Evolutionary conservation across 176 grass and related monocot genomes (phyloP), one percentile per base, ranked within the genome.

Genomic region (Carex scoparia): DNA sequence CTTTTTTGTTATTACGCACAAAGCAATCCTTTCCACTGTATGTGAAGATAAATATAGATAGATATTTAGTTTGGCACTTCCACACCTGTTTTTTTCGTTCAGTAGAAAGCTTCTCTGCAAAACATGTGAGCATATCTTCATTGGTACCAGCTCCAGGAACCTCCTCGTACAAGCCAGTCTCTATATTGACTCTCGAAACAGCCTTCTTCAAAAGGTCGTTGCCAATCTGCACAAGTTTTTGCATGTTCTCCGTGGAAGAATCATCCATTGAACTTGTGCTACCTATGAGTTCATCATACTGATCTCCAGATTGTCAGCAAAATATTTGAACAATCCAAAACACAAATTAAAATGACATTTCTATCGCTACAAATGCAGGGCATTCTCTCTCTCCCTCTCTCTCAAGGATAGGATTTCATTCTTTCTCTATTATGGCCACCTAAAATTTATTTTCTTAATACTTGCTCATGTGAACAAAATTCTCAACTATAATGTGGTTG

Each of bases 171-270:
- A 16, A 30, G 56, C 94, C 92, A 2, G 86, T 97, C 86, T 92
- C 90, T 1, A 94, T 53, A 46, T 97, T 94, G 37, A 92, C 92
- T 66, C 90, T 89, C 1, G 94, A 55, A 77, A 92, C 88, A 7
- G 55, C 44, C 68, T 65, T 94, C 44, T 65, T 68, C 11, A 94
- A 66, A 2, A 97, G 85, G 0, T 57, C 53, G 0, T 83, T 70
- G 0, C 92, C 92, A 7, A 94, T 86, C 0, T 75, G 27, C 0
- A 97, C 81, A 7, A 92, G 57, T 2, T 79, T 68, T 38, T 81
- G 38, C 90, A 94, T 87, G 90, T 97, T 94, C 80, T 94, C 67
- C 30, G 38, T 81, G 0, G 91, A 89, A 38, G 94, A 78, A 40
- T 86, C 44, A 5, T 97, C 94, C 16, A 94, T 90, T 5, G 92